Percentiles rank a stretch among this genome's conserved stretches.
Conservation (phyloP, 2,329 filamentous ascomycete species). For the Pseudogymnoascus sp. region DNA sequence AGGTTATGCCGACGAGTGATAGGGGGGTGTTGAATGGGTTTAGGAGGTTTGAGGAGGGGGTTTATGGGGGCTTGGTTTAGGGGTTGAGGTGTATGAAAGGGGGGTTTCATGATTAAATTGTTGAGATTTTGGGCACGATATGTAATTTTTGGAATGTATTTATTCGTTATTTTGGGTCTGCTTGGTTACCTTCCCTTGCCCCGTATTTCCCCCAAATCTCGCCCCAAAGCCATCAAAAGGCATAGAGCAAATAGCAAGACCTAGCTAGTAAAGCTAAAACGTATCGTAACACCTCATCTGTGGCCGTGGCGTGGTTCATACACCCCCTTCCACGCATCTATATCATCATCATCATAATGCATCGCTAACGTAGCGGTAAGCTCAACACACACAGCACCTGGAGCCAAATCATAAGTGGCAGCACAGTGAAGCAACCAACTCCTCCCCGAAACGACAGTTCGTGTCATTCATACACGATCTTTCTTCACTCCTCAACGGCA, state of each 20-base stretch:
- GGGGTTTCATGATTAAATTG: not conserved
- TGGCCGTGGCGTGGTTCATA: not conserved
- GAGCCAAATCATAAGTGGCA: not conserved
- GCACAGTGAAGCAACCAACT: not conserved
- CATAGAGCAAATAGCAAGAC: not conserved
- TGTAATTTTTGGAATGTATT: not conserved
- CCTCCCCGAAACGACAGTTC: not conserved
- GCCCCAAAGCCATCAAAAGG: not conserved
- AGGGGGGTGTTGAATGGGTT: not conserved
- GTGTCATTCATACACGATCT: not conserved
- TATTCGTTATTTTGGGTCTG: not conserved
- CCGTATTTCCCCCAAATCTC: not conserved
- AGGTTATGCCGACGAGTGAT: conserved; percentile 12
- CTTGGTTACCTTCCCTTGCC: not conserved
- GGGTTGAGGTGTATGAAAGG: not conserved
- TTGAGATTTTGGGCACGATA: not conserved
- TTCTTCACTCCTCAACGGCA: not conserved
- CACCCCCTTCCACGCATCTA: not conserved
- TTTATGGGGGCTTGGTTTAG: conserved; percentile 3
- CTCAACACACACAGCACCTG: not conserved
- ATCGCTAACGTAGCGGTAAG: not conserved
- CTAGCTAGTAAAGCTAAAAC: not conserved
- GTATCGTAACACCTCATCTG: not conserved
- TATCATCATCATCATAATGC: not conserved
- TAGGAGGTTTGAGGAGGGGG: conserved; percentile 11